These are phyloP conservation scores for Arachis monticola DNA, from an alignment of 331 rosid genomes.

Conservation along the genomic window DNA sequence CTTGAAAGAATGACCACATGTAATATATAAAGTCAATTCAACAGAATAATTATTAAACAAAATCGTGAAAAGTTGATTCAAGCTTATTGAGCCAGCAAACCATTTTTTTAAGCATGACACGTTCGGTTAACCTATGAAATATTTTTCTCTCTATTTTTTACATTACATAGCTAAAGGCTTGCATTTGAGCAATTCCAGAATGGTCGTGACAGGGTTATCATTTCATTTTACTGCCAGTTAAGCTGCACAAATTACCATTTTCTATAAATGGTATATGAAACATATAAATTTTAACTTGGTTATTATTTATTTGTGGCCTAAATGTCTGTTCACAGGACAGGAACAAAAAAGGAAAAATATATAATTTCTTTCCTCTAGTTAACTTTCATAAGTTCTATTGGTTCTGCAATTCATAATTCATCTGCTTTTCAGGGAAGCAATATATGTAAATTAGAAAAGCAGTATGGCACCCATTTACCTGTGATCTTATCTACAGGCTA, in stretches of 20 bases:
- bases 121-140: background rate
- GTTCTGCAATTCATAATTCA: background rate
- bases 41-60: background rate
- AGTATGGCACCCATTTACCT: background rate
- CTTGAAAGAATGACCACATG: background rate
- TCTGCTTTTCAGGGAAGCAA: constrained; percentile 17
- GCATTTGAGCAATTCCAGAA: background rate
- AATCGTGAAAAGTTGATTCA: background rate
- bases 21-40: background rate
- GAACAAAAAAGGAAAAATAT: background rate
- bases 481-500: constrained; percentile 7
- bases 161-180: background rate
- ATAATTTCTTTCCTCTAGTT: background rate
- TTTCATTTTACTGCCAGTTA: background rate
- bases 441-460: background rate
- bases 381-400: background rate
- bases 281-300: background rate
- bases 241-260: background rate
- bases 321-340: background rate
- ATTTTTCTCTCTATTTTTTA: too few species aligned
- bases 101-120: background rate
- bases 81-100: constrained; percentile 2
- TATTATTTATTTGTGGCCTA: background rate
- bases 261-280: background rate
- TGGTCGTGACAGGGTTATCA: background rate